Conservation (phyloP, 2,329 filamentous ascomycete genomes). For the Venturia carpophila region DNA sequence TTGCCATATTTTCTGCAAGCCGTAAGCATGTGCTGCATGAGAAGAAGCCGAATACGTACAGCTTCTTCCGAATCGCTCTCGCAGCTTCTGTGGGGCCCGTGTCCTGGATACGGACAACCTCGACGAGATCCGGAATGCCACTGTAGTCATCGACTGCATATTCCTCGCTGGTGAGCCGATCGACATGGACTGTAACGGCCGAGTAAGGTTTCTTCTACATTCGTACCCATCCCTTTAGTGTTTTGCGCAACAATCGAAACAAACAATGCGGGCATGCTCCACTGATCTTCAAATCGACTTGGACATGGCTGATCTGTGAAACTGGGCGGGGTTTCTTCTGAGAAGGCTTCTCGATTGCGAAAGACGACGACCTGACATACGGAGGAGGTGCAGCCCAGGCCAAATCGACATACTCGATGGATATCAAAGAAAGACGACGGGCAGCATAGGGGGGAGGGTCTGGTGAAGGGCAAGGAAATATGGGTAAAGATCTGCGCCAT, state of each 20-base stretch:
- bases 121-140: slow-evolving; percentile 87
- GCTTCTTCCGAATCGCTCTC: slow-evolving; percentile 88
- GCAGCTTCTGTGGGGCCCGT: slow-evolving; percentile 84
- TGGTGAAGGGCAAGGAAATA: neutral
- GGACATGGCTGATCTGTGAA: neutral
- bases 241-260: slow-evolving; percentile 10
- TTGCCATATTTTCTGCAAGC: slow-evolving; percentile 74
- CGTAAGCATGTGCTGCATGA: neutral
- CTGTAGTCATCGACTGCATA: slow-evolving; percentile 87
- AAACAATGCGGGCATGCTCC: slow-evolving; percentile 10
- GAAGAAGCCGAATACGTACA: slow-evolving; percentile 43
- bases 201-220: slow-evolving; percentile 73
- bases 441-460: slow-evolving; percentile 6
- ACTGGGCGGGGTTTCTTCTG: slow-evolving; percentile 6
- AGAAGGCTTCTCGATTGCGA: neutral
- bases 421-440: slow-evolving; percentile 6
- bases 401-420: neutral
- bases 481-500: neutral
- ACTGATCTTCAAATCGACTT: slow-evolving; percentile 6
- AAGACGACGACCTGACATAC: neutral
- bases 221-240: slow-evolving; percentile 16
- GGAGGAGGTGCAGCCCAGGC: neutral
- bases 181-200: slow-evolving; percentile 85
- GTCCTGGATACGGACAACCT: slow-evolving; percentile 82
- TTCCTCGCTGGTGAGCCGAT: slow-evolving; percentile 79